Evolutionary conservation across 2,329 filamentous ascomycete species (phyloP).

Genomic region (Colletotrichum tropicicola): DNA sequence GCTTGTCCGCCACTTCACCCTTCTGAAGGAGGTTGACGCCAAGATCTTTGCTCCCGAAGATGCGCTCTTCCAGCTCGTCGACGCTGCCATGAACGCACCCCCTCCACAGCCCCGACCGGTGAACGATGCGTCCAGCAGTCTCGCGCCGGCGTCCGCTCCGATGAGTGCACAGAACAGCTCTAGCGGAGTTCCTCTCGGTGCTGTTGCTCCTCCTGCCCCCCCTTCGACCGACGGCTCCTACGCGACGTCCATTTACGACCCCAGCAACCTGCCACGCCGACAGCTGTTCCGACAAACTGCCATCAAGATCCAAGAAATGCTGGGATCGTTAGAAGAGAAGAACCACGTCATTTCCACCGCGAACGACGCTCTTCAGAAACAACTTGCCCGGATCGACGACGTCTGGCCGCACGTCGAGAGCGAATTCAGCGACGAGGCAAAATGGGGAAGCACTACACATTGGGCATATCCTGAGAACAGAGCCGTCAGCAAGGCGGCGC

Average conservation of each 20-base stretch:
- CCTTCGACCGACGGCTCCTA: conserved; percentile 54
- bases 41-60: conserved; percentile 93
- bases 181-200: conserved; percentile 47
- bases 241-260: conserved; percentile 57
- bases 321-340: conserved; percentile 94
- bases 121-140: conserved; percentile 54
- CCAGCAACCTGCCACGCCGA: conserved; percentile 71
- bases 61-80: conserved; percentile 78
- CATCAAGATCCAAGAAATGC: conserved; percentile 81
- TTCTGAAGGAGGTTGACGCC: conserved; percentile 96
- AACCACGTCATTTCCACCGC: conserved; percentile 95
- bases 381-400: conserved; percentile 84
- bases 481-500: conserved; percentile 64
- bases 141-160: conserved; percentile 53
- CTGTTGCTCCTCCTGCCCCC: conserved; percentile 43
- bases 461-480: conserved; percentile 96
- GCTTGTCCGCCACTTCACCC: conserved; percentile 92
- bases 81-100: conserved; percentile 65
- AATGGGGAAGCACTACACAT: conserved; percentile 89
- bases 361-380: conserved; percentile 86
- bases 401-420: conserved; percentile 86
- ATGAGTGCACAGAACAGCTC: conserved; percentile 61
- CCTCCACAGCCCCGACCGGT: conserved; percentile 54
- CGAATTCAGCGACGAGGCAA: conserved; percentile 94
- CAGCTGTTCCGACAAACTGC: conserved; percentile 82